A percentile compares a stretch with the other conserved stretches of the same genome.
These are phyloP conservation scores for Agaricus sinodeliciosus DNA, from an alignment of 768 basidiomycete genomes.

Conservation along the genomic window DNA sequence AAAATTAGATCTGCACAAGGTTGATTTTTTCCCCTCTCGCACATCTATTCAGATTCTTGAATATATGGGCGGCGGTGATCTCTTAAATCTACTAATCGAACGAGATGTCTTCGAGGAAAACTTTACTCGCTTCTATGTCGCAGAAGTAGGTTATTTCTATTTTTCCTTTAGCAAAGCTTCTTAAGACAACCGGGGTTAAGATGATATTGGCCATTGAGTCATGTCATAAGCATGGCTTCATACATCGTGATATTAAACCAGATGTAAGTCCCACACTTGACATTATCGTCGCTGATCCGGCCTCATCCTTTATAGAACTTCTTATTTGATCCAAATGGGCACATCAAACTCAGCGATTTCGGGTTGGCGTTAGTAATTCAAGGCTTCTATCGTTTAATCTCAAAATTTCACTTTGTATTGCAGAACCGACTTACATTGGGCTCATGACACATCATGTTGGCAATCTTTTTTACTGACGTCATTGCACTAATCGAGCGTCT, in stretches of 20 bases:
- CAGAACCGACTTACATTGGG: conserved; percentile 93
- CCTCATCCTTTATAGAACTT: conserved; percentile 62
- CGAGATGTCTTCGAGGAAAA: conserved; percentile 86
- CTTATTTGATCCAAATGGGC: conserved; percentile 88
- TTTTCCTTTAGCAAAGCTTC: conserved; percentile 8
- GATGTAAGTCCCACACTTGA: conserved; percentile 47
- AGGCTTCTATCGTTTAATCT: conserved; percentile 13
- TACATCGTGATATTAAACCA: conserved; percentile 97
- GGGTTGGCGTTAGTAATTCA: conserved; percentile 76
- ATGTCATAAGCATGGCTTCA: conserved; percentile 92
- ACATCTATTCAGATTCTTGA: conserved; percentile 65
- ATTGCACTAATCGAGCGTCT: conserved; percentile 14
- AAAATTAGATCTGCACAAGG: conserved; percentile 23
- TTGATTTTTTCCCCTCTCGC: conserved; percentile 55
- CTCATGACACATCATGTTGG: conserved; percentile 88
- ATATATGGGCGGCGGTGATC: conserved; percentile 95
- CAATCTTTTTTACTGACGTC: conserved; percentile 10
- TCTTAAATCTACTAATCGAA: conserved; percentile 93
- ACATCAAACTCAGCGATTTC: conserved; percentile 93
- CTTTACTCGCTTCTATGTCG: conserved; percentile 89
- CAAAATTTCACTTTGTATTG: conserved; percentile 13
- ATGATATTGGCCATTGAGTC: conserved; percentile 93
- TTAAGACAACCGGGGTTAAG: conserved; percentile 29
- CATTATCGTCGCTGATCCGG: conserved; percentile 13
- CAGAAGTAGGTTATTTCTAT: conserved; percentile 54